Conservation (phyloP, 768 basidiomycete genomes). For the Tricholoma saponaceum region DNA sequence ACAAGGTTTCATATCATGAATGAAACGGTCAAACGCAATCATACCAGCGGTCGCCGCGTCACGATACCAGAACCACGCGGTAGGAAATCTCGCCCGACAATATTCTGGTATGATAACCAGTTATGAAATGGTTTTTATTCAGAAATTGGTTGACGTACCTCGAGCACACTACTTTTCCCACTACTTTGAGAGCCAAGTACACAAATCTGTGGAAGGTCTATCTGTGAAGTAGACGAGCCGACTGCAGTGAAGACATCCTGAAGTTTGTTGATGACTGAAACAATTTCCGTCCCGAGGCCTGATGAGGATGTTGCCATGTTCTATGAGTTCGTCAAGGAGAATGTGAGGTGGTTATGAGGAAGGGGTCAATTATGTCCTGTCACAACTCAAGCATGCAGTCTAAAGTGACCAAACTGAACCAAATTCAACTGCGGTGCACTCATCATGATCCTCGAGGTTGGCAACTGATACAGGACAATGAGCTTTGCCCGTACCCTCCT, state of each 20-base stretch:
- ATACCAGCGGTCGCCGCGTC: slow-evolving; percentile 90
- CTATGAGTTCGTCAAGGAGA: slow-evolving; percentile 11
- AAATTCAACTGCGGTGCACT: slow-evolving; percentile 7
- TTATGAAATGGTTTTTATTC: slow-evolving; percentile 6
- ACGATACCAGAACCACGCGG: slow-evolving; percentile 99
- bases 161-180: slow-evolving; percentile 89
- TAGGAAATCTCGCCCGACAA: slow-evolving; percentile 96
- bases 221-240: slow-evolving; percentile 69
- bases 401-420: slow-evolving; percentile 16
- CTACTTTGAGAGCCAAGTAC: slow-evolving; percentile 90
- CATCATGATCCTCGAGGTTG: background rate
- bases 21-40: slow-evolving; percentile 16
- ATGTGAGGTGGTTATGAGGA: slow-evolving; percentile 7
- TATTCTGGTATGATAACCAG: slow-evolving; percentile 56
- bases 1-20: slow-evolving; percentile 5
- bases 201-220: slow-evolving; percentile 91
- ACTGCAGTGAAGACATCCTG: slow-evolving; percentile 89
- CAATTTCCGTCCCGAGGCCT: slow-evolving; percentile 80
- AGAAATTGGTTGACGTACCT: slow-evolving; percentile 44
- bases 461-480: no score
- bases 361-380: slow-evolving; percentile 9
- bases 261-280: slow-evolving; percentile 79
- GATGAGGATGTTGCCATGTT: slow-evolving; percentile 52
- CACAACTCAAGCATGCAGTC: slow-evolving; percentile 14
- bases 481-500: no score